These are phyloP conservation scores for Shiraia sp. DNA, from an alignment of 2,329 filamentous ascomycete genomes.

Conservation along the genomic window DNA sequence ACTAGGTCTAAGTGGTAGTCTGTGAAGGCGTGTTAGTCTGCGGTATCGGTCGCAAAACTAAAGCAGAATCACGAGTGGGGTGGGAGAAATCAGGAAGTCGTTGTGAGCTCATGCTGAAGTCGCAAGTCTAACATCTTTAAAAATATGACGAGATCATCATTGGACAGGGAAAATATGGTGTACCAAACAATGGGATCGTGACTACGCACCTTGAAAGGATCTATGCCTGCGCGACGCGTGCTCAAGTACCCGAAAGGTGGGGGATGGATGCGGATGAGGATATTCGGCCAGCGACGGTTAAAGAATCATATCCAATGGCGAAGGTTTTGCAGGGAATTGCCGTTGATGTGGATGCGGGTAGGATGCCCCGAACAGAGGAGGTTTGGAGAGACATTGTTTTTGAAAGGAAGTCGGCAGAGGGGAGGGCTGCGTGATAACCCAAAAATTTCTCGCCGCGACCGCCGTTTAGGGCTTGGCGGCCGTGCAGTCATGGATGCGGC, in stretches of 20 bases:
- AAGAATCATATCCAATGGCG: slow-evolving; percentile 10
- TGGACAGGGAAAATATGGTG: too few species aligned
- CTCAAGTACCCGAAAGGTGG: slow-evolving; percentile 11
- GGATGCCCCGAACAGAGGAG: slow-evolving; percentile 16
- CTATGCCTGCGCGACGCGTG: too few species aligned
- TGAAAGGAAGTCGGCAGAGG: slow-evolving; percentile 29
- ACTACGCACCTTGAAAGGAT: too few species aligned
- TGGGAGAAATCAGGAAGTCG: slow-evolving; percentile 40
- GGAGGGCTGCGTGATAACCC: slow-evolving; percentile 22
- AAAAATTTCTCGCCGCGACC: too few species aligned
- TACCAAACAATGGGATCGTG: too few species aligned
- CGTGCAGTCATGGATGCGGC: too few species aligned
- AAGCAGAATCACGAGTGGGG: slow-evolving; percentile 21
- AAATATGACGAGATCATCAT: slow-evolving; percentile 45
- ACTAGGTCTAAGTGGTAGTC: slow-evolving; percentile 7
- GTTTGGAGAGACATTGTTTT: slow-evolving; percentile 31
- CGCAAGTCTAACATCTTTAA: slow-evolving; percentile 49
- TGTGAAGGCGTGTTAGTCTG: slow-evolving; percentile 27
- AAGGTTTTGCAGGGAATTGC: slow-evolving; percentile 1
- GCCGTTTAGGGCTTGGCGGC: too few species aligned
- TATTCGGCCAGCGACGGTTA: slow-evolving; percentile 18
- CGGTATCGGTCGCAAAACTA: slow-evolving; percentile 14
- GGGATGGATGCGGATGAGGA: slow-evolving; percentile 4
- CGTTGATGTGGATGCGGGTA: slow-evolving; percentile 12
- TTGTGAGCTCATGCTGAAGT: slow-evolving; percentile 42